Evolutionary conservation across 1,139 yeast species (phyloP).

Genomic region (Pichia sp.): DNA sequence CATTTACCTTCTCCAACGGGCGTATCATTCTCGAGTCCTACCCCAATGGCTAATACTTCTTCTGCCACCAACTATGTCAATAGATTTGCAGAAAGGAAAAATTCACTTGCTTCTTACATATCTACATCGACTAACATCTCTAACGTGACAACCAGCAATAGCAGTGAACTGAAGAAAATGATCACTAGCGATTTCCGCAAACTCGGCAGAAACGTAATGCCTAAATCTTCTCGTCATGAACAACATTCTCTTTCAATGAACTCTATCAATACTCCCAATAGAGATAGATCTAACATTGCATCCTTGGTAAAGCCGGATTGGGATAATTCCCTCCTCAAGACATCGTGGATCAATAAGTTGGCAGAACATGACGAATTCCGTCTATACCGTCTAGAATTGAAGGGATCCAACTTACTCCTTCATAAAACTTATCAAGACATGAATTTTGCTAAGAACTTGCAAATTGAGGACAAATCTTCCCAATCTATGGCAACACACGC

Average conservation of each 20-base stretch:
- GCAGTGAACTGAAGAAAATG: constrained; percentile 1
- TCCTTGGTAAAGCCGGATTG: constrained; percentile 23
- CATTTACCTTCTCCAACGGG: too few relatives aligned
- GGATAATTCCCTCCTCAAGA: constrained; percentile 33
- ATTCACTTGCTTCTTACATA: not conserved
- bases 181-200: constrained; percentile 5
- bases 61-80: not conserved
- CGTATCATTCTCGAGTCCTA: too few relatives aligned
- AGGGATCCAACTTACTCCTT: constrained; percentile 53
- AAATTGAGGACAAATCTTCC: not conserved
- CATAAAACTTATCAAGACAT: constrained; percentile 47
- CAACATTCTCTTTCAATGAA: not conserved
- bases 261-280: not conserved
- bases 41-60: too few relatives aligned
- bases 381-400: constrained; percentile 54
- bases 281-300: not conserved
- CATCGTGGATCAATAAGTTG: constrained; percentile 42
- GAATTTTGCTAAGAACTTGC: constrained; percentile 39
- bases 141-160: not conserved
- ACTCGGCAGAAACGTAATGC: constrained; percentile 1
- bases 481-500: not conserved
- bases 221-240: not conserved
- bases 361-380: constrained; percentile 36
- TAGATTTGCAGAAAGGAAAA: not conserved
- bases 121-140: not conserved